A percentile compares a stretch with the other conserved stretches of the same genome.
phyloP scores from a whole-genome alignment of 2,329 filamentous ascomycete genomes.

The Parascedosporium putredinis region DNA sequence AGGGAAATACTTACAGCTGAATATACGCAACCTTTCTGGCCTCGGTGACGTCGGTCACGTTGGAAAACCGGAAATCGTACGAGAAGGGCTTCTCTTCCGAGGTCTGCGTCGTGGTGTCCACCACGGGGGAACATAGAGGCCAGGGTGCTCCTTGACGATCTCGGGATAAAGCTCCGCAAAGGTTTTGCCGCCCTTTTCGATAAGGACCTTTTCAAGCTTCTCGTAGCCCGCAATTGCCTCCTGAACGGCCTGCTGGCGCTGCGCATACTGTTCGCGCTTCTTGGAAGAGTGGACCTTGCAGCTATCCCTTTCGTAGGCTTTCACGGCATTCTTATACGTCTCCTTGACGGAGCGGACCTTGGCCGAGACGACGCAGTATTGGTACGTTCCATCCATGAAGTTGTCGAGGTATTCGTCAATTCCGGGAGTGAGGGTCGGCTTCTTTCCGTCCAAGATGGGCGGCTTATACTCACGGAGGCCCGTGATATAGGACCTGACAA shows the following conservation, averaged over 20 bases:
- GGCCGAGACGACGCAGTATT: slow-evolving; percentile 40
- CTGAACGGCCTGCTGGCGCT: slow-evolving; percentile 44
- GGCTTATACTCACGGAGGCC: slow-evolving; percentile 34
- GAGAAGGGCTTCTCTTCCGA: slow-evolving; percentile 28
- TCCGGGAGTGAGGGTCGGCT: slow-evolving; percentile 20
- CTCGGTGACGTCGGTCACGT: slow-evolving; percentile 44
- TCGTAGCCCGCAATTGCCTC: slow-evolving; percentile 41
- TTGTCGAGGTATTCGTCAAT: slow-evolving; percentile 43
- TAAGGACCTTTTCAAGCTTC: slow-evolving; percentile 41
- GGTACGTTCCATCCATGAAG: slow-evolving; percentile 46
- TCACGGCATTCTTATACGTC: slow-evolving; percentile 21
- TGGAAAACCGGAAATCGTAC: slow-evolving; percentile 39
- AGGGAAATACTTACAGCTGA: slow-evolving; percentile 38
- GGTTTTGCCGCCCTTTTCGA: slow-evolving; percentile 52
- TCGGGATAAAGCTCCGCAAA: slow-evolving; percentile 56
- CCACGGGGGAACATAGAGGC: slow-evolving; percentile 5
- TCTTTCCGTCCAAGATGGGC: slow-evolving; percentile 14
- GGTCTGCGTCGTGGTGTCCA: slow-evolving; percentile 10
- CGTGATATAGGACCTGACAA: slow-evolving; percentile 43
- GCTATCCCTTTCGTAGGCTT: slow-evolving; percentile 16
- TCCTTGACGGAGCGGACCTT: slow-evolving; percentile 24
- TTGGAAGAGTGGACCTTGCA: not conserved
- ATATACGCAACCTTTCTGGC: slow-evolving; percentile 49
- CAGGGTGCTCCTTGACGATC: slow-evolving; percentile 18
- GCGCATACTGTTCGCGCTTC: not conserved